Evolutionary conservation across 306 rosid genomes (phyloP).

Genomic region (Luffa aegyptiaca): DNA sequence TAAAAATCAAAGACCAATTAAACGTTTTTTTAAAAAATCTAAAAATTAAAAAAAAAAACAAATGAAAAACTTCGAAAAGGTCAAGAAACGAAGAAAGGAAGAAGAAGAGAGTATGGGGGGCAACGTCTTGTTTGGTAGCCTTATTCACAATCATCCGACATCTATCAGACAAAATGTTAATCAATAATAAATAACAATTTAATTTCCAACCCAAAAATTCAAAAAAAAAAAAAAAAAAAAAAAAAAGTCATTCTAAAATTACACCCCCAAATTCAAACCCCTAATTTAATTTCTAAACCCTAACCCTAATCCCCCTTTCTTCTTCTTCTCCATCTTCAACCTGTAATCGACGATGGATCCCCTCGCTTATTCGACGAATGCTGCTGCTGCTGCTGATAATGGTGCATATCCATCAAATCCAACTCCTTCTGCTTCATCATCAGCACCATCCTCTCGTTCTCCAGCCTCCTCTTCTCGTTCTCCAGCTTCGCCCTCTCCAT

Average conservation of each 20-base stretch:
- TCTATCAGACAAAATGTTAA: neutral
- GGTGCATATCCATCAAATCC: constrained; percentile 33
- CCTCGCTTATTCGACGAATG: constrained; percentile 43
- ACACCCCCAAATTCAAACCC: neutral
- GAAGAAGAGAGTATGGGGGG: too few relatives aligned
- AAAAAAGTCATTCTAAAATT: neutral
- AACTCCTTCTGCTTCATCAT: constrained; percentile 55
- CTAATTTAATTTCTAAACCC: neutral
- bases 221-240: neutral
- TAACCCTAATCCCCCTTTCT: neutral
- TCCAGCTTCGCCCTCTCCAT: constrained; percentile 78
- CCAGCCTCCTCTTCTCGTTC: constrained; percentile 42
- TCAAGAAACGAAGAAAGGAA: too few relatives aligned
- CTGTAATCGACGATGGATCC: constrained; percentile 29
- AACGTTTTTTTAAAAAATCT: too few relatives aligned
- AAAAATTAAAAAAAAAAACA: too few relatives aligned
- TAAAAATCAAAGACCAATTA: too few relatives aligned
- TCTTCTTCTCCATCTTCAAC: constrained; percentile 4
- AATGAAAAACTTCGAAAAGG: too few relatives aligned
- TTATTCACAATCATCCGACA: neutral
- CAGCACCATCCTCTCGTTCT: constrained; percentile 67
- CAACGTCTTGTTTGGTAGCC: too few relatives aligned
- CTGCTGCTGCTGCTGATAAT: constrained; percentile 30
- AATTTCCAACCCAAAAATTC: too few relatives aligned
- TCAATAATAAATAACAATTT: neutral